These are phyloP conservation scores for Monosporascus sp. DNA, from an alignment of 2,329 filamentous ascomycete genomes.

Conservation along the genomic window DNA sequence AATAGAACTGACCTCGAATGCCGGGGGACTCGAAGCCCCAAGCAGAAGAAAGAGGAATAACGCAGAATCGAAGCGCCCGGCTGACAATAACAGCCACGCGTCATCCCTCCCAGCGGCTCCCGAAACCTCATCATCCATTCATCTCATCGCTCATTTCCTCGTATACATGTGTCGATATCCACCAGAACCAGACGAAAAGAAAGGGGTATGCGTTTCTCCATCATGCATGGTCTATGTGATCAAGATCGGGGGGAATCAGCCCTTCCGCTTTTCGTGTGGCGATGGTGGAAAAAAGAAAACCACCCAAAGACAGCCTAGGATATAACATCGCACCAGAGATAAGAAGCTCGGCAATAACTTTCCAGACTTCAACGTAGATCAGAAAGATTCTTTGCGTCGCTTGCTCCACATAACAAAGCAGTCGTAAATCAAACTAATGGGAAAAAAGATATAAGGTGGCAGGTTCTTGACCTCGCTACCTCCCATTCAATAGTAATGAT, in stretches of 20 bases:
- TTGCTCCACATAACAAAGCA: neutral
- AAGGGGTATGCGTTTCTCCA: constrained; percentile 6
- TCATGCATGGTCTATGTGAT: constrained; percentile 6
- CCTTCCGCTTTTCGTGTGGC: constrained; percentile 4
- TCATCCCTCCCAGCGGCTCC: constrained; percentile 11
- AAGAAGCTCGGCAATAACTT: constrained; percentile 7
- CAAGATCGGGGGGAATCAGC: constrained; percentile 17
- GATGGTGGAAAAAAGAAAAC: neutral
- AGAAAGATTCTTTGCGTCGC: neutral
- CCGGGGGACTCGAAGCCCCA: neutral
- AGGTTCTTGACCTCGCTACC: neutral
- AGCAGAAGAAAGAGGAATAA: constrained; percentile 14
- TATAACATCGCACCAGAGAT: constrained; percentile 2
- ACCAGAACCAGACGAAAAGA: constrained; percentile 10
- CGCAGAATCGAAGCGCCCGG: constrained; percentile 12
- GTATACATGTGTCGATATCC: constrained; percentile 18
- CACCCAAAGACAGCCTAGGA: neutral
- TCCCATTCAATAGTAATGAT: neutral
- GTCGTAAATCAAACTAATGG: neutral
- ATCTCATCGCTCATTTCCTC: constrained; percentile 21
- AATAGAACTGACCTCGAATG: constrained; percentile 17
- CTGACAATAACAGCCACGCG: constrained; percentile 16
- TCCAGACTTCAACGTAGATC: constrained; percentile 11
- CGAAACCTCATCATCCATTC: constrained; percentile 17
- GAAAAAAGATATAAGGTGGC: neutral